phyloP scores from a whole-genome alignment of 352 stramenopile species.

The Thalassiosira mediterranea region DNA sequence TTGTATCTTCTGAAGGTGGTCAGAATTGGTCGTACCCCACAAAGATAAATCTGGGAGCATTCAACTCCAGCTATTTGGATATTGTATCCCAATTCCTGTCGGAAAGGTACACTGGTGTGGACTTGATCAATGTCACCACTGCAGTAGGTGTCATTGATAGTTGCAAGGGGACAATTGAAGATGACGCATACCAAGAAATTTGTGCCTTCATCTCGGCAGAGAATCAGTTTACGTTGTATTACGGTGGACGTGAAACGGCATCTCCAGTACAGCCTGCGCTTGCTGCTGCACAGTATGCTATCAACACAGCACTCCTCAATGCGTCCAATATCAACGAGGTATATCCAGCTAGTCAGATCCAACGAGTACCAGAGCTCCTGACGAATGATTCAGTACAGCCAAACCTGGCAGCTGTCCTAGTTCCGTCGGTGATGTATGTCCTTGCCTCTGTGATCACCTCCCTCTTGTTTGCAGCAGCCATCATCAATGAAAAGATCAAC shows the following conservation, averaged over 20 bases:
- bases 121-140: conserved; percentile 5
- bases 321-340: conserved; percentile 3
- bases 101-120: neutral
- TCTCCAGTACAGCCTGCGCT: conserved; percentile 13
- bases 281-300: conserved; percentile 31
- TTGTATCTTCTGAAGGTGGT: no score
- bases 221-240: conserved; percentile 28
- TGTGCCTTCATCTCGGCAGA: conserved; percentile 35
- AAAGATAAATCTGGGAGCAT: conserved; percentile 10
- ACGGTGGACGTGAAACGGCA: conserved; percentile 20
- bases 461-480: conserved; percentile 25
- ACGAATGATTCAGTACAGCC: conserved; percentile 14
- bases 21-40: conserved; percentile 19
- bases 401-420: conserved; percentile 8
- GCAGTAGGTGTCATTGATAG: neutral
- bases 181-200: conserved; percentile 15
- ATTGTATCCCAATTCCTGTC: conserved; percentile 3
- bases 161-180: conserved; percentile 27
- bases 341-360: conserved; percentile 10
- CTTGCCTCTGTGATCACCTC: conserved; percentile 16
- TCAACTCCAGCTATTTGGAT: conserved; percentile 11
- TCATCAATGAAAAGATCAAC: conserved; percentile 42
- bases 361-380: conserved; percentile 15
- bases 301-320: conserved; percentile 19
- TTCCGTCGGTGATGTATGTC: conserved; percentile 23